phyloP scores from a whole-genome alignment of 257 asterid species.

The Solanum sitiens region DNA sequence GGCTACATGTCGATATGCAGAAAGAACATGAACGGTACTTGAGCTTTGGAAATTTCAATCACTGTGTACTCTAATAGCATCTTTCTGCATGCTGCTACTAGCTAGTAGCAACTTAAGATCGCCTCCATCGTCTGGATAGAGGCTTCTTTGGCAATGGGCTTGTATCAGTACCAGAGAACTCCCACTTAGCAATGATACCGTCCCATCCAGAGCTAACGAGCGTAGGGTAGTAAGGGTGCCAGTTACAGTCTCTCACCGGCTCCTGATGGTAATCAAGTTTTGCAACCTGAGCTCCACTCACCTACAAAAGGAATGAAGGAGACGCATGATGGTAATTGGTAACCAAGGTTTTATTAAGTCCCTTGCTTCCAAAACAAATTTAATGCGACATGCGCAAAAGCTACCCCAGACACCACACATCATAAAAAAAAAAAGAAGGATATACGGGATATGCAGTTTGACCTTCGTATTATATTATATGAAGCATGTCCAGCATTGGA shows the following conservation, averaged over 20 bases:
- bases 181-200: conserved; percentile 72
- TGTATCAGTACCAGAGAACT: conserved; percentile 45
- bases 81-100: not conserved
- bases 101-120: conserved; percentile 17
- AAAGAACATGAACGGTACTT: not conserved
- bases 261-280: conserved; percentile 69
- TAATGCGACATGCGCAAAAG: not conserved
- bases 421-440: not conserved
- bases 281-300: conserved; percentile 54
- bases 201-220: conserved; percentile 87
- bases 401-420: not conserved
- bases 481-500: not conserved
- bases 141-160: conserved; percentile 9
- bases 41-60: not conserved
- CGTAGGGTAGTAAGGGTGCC: conserved; percentile 89
- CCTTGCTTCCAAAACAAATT: not conserved
- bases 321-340: not conserved
- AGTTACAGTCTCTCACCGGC: conserved; percentile 79
- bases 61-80: not conserved
- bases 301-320: conserved; percentile 17
- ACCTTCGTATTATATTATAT: not conserved
- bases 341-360: not conserved
- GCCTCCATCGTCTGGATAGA: conserved; percentile 28
- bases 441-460: not conserved
- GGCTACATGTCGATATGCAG: not conserved